Evolutionary conservation across 768 basidiomycete species (phyloP).

Genomic region (Suillus tomentosus): DNA sequence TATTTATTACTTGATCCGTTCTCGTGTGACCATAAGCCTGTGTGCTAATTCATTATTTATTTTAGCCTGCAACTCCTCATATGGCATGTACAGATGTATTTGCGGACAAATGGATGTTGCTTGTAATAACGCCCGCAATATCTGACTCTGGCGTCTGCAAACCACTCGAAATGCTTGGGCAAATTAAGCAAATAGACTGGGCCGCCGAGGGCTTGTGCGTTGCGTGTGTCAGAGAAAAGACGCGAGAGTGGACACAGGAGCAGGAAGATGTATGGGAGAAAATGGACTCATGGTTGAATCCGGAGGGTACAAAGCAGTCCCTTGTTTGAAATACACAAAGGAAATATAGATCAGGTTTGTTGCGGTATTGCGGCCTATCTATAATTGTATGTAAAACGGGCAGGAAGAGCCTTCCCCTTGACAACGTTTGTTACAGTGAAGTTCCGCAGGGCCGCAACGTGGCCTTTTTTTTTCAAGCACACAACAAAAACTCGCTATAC

Average conservation of each 20-base stretch:
- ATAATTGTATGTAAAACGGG: constrained; percentile 1
- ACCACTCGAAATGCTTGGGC: constrained; percentile 71
- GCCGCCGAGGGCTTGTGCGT: constrained; percentile 55
- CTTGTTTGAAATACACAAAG: constrained; percentile 3
- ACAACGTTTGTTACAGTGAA: constrained; percentile 25
- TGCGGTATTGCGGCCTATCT: constrained; percentile 8
- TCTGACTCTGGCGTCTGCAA: constrained; percentile 63
- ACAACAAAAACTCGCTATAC: not conserved
- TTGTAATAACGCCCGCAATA: constrained; percentile 70
- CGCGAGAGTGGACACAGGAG: constrained; percentile 65
- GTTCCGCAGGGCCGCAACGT: constrained; percentile 18
- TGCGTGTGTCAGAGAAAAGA: constrained; percentile 59
- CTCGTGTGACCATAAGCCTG: not conserved
- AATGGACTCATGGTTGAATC: constrained; percentile 59
- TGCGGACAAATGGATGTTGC: constrained; percentile 70
- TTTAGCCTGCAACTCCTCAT: constrained; percentile 56
- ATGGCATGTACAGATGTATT: constrained; percentile 75
- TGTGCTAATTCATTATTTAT: not conserved
- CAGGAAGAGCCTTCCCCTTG: not conserved
- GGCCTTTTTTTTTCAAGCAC: constrained; percentile 18
- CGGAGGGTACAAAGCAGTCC: constrained; percentile 15
- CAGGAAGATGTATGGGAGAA: constrained; percentile 59
- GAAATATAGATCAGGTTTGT: constrained; percentile 9
- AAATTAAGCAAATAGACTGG: constrained; percentile 64
- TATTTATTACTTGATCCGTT: no score